Conservation (phyloP, 139 green algal genomes). For the Picochlorum sp. region DNA sequence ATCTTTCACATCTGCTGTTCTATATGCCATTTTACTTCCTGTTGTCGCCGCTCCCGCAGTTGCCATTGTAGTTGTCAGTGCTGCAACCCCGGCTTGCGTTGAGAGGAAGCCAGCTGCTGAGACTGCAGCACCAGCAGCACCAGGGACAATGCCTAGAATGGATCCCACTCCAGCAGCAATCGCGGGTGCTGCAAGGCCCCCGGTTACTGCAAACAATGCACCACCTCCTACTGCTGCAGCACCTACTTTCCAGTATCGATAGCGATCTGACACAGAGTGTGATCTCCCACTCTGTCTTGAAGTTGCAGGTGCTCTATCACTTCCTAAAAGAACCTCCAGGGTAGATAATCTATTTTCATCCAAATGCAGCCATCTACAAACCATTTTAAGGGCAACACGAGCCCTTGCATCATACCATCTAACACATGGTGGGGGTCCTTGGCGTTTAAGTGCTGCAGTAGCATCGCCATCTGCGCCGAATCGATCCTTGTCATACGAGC, state of each 20-base stretch:
- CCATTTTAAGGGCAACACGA: conserved; percentile 48
- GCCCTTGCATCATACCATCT: conserved; percentile 68
- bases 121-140: conserved; percentile 36
- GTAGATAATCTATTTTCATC: conserved; percentile 45
- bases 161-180: conserved; percentile 64
- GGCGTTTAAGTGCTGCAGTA: neutral
- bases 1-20: conserved; percentile 55
- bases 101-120: conserved; percentile 39
- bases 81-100: conserved; percentile 43
- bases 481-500: neutral
- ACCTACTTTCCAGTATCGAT: conserved; percentile 34
- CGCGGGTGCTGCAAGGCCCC: conserved; percentile 69
- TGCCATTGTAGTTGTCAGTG: conserved; percentile 41
- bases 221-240: conserved; percentile 58
- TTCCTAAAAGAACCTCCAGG: conserved; percentile 42
- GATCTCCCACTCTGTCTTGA: neutral
- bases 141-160: conserved; percentile 44
- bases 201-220: conserved; percentile 66
- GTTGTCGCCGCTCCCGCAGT: conserved; percentile 26
- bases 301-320: conserved; percentile 18
- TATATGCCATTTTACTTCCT: conserved; percentile 31
- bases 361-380: conserved; percentile 66
- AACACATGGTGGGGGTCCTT: conserved; percentile 4
- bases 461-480: neutral
- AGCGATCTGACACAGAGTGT: neutral